These are phyloP conservation scores for Paxillus rubicundulus DNA, from an alignment of 768 basidiomycete species.

Conservation along the genomic window DNA sequence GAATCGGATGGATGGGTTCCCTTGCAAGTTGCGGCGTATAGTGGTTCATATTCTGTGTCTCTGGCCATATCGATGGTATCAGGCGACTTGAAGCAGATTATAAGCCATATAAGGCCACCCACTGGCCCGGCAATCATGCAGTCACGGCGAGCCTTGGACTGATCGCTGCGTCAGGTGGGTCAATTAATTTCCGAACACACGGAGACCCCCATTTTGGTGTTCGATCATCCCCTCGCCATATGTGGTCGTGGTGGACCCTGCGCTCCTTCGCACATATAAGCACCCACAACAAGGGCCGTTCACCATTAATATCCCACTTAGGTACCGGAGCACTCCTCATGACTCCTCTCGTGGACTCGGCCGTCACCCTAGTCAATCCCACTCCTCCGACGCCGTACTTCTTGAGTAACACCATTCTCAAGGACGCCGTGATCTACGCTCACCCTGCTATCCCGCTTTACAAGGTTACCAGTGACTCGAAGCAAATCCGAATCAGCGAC, in stretches of 20 bases:
- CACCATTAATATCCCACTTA: no score
- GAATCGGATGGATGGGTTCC: no score
- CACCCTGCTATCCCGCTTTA: conserved; percentile 23
- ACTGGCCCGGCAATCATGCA: no score
- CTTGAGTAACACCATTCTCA: conserved; percentile 18
- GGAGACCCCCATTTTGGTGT: background rate
- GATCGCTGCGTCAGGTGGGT: no score
- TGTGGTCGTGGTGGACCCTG: background rate
- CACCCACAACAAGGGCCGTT: background rate
- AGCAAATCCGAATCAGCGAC: conserved; percentile 16
- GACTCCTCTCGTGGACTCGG: conserved; percentile 24
- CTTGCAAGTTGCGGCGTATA: no score
- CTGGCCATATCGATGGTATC: no score
- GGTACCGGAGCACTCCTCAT: background rate
- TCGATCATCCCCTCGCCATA: background rate
- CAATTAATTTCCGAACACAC: no score
- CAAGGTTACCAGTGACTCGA: conserved; percentile 20
- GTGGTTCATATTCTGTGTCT: no score
- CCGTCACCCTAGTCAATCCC: conserved; percentile 24
- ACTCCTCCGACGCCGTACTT: conserved; percentile 28
- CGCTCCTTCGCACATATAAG: background rate
- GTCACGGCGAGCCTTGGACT: no score
- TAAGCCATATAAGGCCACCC: no score
- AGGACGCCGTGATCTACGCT: conserved; percentile 19
- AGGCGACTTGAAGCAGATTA: no score